Base-by-base conservation (phyloP, 2,329 filamentous ascomycete genomes). In the Colletotrichum musae region DNA sequence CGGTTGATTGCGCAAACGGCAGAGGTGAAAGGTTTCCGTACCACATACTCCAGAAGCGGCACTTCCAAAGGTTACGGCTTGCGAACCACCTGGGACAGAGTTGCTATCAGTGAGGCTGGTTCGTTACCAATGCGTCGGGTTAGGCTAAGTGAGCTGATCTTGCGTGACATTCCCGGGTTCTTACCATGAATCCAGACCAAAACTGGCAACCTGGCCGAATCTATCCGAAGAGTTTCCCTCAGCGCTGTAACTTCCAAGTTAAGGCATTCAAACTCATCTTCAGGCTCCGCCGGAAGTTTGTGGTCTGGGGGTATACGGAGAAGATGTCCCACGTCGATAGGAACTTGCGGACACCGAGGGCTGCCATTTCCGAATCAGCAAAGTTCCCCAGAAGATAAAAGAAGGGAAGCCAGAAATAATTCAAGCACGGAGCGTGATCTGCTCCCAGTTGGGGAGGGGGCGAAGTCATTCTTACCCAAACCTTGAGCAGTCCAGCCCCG, bases 141-240 rank as follows among this genome's bases (percentile, higher is more conserved):
- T 10, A 3, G 32, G 9, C 32, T 36, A 36, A 7, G 32, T 36
- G 32, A 6, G 32, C 7, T 36, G 32, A 36, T 36, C 7, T 10
- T 36, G 32, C 32, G 32, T 36, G 32, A 2, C 18, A 13, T 21
- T 28, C 18, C 10, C 5, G 43, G n/a, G 21, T 43, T 0, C 6
- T 6, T 71, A 77, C 83, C 84, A 68, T 85, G 81, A 16, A 85
- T 82, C 82, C 83, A 85, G 12, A 85, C 68, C 9, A 84, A 56
- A 12, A 85, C 82, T 1, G 83, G 83, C 0, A 83, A 59, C 2
- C 68, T 63, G 0, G 28, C 53, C 4, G 56, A 32, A 0, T 9
- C 36, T 0, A 54, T 7, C 3, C 48, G 12, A 6, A 58, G 13
- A 1, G 64, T 58, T 3, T 13, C 18, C 4, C 36, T 32, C 24